phyloP scores from a whole-genome alignment of 2,329 filamentous ascomycete genomes.

The Cadophora sp. region DNA sequence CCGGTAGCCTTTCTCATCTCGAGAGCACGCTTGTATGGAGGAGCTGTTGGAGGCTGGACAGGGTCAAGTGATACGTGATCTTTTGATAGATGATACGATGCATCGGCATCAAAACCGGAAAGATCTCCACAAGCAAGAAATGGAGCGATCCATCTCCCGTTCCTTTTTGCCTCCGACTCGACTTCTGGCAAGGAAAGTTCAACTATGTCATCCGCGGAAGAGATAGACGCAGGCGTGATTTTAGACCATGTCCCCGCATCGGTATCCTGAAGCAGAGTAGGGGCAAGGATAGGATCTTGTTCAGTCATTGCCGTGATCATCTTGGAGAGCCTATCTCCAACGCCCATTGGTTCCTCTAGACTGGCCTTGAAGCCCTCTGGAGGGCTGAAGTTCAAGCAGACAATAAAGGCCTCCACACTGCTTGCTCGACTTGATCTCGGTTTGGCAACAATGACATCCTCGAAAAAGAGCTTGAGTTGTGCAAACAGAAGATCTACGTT shows the following conservation, averaged over 20 bases:
- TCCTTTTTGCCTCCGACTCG: conserved; percentile 51
- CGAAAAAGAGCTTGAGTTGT: conserved; percentile 91
- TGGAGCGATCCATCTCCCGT: conserved; percentile 82
- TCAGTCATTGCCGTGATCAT: conserved; percentile 55
- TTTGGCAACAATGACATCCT: conserved; percentile 88
- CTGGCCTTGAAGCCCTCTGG: conserved; percentile 78
- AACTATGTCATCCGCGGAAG: conserved; percentile 37
- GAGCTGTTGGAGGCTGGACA: conserved; percentile 92
- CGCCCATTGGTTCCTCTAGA: conserved; percentile 76
- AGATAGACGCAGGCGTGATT: conserved; percentile 15
- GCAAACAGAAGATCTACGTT: conserved; percentile 97
- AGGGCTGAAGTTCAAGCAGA: conserved; percentile 88
- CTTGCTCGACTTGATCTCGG: conserved; percentile 93
- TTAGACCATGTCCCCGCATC: conserved; percentile 52
- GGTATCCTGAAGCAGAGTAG: conserved; percentile 55
- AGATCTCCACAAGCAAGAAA: conserved; percentile 98
- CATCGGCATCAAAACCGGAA: conserved; percentile 93
- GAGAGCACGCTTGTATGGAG: conserved; percentile 90
- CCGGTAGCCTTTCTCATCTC: conserved; percentile 81
- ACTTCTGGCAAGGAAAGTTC: conserved; percentile 42
- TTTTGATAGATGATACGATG: conserved; percentile 87
- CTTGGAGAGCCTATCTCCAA: conserved; percentile 60
- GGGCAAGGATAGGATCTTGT: conserved; percentile 51
- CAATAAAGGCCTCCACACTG: conserved; percentile 95
- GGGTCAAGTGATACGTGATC: conserved; percentile 88